A percentile compares a stretch with the other conserved stretches of the same genome.
Conservation (phyloP, 495 filamentous ascomycete species). For the Penicillium ochrochloron region DNA sequence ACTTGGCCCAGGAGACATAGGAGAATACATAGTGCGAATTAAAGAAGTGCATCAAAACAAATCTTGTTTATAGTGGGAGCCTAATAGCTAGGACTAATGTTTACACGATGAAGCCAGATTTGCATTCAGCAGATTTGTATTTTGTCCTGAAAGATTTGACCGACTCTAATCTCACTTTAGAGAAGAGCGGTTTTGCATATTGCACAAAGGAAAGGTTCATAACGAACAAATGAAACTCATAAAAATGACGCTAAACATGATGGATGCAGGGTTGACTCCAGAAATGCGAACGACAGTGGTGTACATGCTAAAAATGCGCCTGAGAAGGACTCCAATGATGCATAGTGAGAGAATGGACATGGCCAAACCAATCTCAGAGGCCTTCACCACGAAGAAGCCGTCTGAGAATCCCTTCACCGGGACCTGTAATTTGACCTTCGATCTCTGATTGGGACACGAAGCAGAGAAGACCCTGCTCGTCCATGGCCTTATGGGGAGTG, state of each 20-base stretch:
- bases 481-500: slow-evolving; percentile 52
- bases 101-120: background rate
- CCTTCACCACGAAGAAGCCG: slow-evolving; percentile 50
- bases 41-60: background rate
- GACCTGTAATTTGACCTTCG: slow-evolving; percentile 68
- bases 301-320: slow-evolving; percentile 23
- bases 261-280: slow-evolving; percentile 20
- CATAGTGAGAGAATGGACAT: slow-evolving; percentile 7
- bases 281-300: slow-evolving; percentile 20
- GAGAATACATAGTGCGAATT: background rate
- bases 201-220: slow-evolving; percentile 11
- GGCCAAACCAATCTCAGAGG: slow-evolving; percentile 28
- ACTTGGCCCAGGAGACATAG: too few species aligned
- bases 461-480: slow-evolving; percentile 74
- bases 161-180: background rate
- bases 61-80: background rate
- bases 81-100: background rate
- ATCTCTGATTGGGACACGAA: slow-evolving; percentile 81
- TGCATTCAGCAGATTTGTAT: background rate
- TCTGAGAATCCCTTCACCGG: slow-evolving; percentile 60
- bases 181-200: background rate
- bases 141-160: background rate
- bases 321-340: slow-evolving; percentile 20
- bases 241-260: slow-evolving; percentile 22
- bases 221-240: slow-evolving; percentile 17